These are phyloP conservation scores for Crithidia mellificae DNA, from an alignment of 208 protist genomes.

Conservation along the genomic window DNA sequence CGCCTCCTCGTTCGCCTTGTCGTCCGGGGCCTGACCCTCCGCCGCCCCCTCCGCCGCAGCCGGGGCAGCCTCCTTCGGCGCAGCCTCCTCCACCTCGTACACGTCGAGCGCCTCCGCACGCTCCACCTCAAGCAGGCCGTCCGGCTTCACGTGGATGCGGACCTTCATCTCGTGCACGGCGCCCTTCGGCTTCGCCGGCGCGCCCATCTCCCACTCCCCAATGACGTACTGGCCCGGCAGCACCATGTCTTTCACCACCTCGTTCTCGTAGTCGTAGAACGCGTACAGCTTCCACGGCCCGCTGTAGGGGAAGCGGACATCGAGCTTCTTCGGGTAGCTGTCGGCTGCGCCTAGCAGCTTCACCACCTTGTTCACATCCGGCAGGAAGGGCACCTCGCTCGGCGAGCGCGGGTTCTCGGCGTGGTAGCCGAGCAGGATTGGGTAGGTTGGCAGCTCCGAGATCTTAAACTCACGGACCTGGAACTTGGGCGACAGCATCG, in stretches of 20 bases:
- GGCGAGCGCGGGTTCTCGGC: constrained; percentile 58
- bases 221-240: constrained; percentile 53
- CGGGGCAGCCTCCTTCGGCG: constrained; percentile 7
- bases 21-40: constrained; percentile 30
- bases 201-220: constrained; percentile 71
- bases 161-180: constrained; percentile 62
- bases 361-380: constrained; percentile 87
- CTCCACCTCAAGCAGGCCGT: constrained; percentile 72
- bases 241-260: constrained; percentile 44
- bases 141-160: constrained; percentile 61
- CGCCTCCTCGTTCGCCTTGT: constrained; percentile 38
- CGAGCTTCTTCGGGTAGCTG: constrained; percentile 77
- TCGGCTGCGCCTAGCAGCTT: constrained; percentile 57
- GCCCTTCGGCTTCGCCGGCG: constrained; percentile 34
- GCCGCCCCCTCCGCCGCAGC: constrained; percentile 19
- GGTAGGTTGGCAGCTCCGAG: constrained; percentile 74
- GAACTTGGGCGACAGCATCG: constrained; percentile 91
- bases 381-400: constrained; percentile 73
- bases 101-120: constrained; percentile 63
- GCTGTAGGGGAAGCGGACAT: constrained; percentile 71
- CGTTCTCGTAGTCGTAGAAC: constrained; percentile 75
- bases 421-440: constrained; percentile 81
- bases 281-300: constrained; percentile 80
- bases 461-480: constrained; percentile 88
- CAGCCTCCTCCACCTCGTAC: constrained; percentile 74